Base-by-base conservation (phyloP, 192 early-diverging fungal genomes). In the Coemansia sp. region DNA sequence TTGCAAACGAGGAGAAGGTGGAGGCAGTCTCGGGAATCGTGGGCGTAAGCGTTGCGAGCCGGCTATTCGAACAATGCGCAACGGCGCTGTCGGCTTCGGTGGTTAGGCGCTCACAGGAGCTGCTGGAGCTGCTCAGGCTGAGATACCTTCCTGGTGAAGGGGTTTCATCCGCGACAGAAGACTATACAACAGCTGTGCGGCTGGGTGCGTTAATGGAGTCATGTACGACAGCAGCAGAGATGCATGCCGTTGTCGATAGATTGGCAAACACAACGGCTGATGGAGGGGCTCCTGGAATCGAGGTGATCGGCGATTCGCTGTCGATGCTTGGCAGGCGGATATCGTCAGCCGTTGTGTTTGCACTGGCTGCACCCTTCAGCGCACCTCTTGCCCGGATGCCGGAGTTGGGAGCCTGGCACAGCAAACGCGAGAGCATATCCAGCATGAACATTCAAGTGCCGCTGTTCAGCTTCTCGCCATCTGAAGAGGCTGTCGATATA, bases 401-500 rank as follows among this genome's bases (percentile, higher is more conserved):
- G 14, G 23, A n/a, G 8, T 51, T 71, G 30, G 30, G 49, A 5
- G 58, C 52, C 18, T 80, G 77, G 77, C 77, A 75, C 43, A 63
- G 45, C 33, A 41, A 53, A 26, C 55, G 36, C n/a, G 24, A 60
- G 21, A 62, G 62, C 58, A 60, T 48, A 23, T 80, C 77, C 23
- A 80, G 71, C 66, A 80, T 80, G 77, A 71, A 74, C 53, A 71
- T 80, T 5, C 57, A 43, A 1, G 62, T 76, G 20, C 71, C 74
- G 35, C 62, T 57, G 45, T 82, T 82, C 49, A 82, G 79, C 68
- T 63, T 66, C 58, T 72, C 79, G 59, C 79, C 79, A 14, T 76
- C 79, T 0, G 79, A 82, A 43, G 74, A 82, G 56, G 79, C 71
- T 12, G 73, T 82, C 3, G 79, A 82, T 12, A 67, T 82, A 41